Conservation (phyloP, 352 stramenopile species). For the Phytophthora sansomeana region DNA sequence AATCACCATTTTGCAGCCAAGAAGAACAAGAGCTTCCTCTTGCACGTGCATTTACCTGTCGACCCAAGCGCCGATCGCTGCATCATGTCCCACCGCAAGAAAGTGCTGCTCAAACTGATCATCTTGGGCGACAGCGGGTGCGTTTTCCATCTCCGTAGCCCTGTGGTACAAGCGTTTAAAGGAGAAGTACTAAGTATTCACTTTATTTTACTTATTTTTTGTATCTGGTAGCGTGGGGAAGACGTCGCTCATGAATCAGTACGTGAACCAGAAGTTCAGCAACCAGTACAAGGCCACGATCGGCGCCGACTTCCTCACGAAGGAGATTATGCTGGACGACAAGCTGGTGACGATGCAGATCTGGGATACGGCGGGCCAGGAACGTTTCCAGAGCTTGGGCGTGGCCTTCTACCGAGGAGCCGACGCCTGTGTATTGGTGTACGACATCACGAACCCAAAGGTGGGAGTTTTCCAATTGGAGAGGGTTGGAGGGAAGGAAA, state of each 20-base stretch:
- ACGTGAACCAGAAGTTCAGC: constrained; percentile 98
- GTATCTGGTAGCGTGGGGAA: constrained; percentile 94
- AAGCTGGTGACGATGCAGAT: constrained; percentile 98
- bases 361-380: constrained; percentile 99
- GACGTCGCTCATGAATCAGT: constrained; percentile 99
- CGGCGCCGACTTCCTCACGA: constrained; percentile 98
- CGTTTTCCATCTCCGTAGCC: constrained; percentile 31
- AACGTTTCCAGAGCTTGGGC: constrained; percentile 98
- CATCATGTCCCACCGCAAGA: constrained; percentile 92
- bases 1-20: constrained; percentile 24
- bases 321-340: constrained; percentile 96
- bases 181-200: background rate
- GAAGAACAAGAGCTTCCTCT: background rate
- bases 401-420: constrained; percentile 98
- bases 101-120: constrained; percentile 98
- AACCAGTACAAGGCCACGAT: constrained; percentile 99
- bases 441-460: constrained; percentile 99
- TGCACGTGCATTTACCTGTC: constrained; percentile 10
- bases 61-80: background rate
- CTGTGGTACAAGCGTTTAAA: too few species aligned
- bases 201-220: background rate
- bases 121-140: constrained; percentile 98
- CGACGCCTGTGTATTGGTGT: constrained; percentile 98
- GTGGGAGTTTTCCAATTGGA: constrained; percentile 16
- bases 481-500: background rate